Evolutionary conservation across 2,329 filamentous ascomycete species (phyloP), one percentile per base, ranked within the genome.

Genomic region (Cytospora schulzeri): DNA sequence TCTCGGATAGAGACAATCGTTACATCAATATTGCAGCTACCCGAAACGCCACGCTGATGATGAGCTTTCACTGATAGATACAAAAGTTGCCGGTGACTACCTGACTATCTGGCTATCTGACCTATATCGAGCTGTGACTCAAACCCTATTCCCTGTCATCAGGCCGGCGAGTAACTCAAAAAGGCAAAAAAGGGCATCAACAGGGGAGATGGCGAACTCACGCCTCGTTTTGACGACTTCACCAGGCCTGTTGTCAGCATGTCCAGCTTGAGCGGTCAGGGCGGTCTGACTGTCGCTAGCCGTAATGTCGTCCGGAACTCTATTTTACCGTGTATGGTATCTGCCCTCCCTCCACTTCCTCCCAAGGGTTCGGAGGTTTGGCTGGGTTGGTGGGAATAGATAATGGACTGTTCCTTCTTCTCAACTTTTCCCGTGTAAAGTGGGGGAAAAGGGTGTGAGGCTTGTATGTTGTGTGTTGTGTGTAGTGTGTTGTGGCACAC

Each of bases 151-250:
- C 35, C 12, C 8, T 38, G 35, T 17, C 35, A 12, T 38, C 3
- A 33, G 12, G 31, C 28, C 48, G 29, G 48, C 28, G 29, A 35
- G 45, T 60, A 31, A 60, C 48, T 53, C 48, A 60, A 24, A 12
- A 60, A 29, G 31, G 19, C 26, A 33, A 45, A 33, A n/a, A n/a
- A n/a, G n/a, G n/a, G n/a, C n/a, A n/a, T 31, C n/a, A 29, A 54
- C 45, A 61, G 57, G 62, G 41, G 57, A 28, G 24, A 52, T 64
- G 60, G 62, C 62, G 62, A 64, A 57, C 31, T 53, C 19, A 29
- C 48, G 31, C 56, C 54, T 28, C 26, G 8, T 57, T 33, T 31
- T 64, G 62, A 55, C 62, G 62, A 53, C 38, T 50, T 50, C 28
- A 33, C 5, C 28, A 29, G 19, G 12, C 33, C n/a, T n/a, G n/a